Evolutionary conservation across 331 rosid genomes (phyloP), one percentile per base, ranked within the genome.

Genomic region (Rosa hybrid): DNA sequence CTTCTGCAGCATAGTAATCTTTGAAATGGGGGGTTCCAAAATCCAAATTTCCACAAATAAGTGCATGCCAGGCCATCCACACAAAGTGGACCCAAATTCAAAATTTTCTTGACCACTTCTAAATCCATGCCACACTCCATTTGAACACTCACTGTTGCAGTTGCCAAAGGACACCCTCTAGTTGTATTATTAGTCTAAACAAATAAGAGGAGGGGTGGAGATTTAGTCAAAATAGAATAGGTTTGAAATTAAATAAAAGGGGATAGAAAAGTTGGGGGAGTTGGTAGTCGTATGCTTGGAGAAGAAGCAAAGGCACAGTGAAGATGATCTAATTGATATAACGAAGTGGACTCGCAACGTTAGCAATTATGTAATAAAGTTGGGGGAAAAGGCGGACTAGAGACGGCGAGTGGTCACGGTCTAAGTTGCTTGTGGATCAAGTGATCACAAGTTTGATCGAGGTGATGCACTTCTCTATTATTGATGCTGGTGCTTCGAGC

Each of bases 281-380:
- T 80, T 71, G 84, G 90, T 73, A 81, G 87, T 81, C 82, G 64
- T 8, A 83, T 81, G 84, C 92, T 90, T 90, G 85, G 46, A 64
- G 30, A 81, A 70, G 81, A 91, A 87, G 97, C 88, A 87, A 90
- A 78, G 91, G 90, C 41, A 63, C 60, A 48, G 42, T 17, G 8
- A 23, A 59, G 64, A 57, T 12, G 25, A 21, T 0, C 2, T 10
- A 7, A 9, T 57, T 8, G 64, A 57, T n/a, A 57, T 6, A 53
- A 0, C 14, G 65, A 59, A 23, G 65, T 59, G 17, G 65, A 59
- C 30, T 21, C 27, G 27, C 50, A 45, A 88, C 85, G 87, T 85
- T 87, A 44, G 51, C 83, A 77, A 56, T 80, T 21, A 75, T 78
- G 68, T 21, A 7, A 13, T 49, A 45, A 65, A 57, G 39, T 81